phyloP scores from a whole-genome alignment of 75 land plant species.

The Larix kaempferi region DNA sequence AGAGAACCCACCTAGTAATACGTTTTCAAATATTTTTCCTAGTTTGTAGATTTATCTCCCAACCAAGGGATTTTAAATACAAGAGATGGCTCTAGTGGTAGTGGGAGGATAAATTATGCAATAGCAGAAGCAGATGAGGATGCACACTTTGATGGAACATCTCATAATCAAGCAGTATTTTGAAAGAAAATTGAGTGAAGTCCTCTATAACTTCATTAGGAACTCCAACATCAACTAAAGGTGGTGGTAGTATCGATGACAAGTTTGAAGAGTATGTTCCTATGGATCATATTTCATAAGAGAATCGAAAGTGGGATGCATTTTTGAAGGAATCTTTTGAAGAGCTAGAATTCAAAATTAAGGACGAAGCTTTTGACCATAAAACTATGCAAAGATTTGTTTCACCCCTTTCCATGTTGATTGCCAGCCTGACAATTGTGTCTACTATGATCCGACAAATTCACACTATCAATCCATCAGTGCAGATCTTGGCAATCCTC shows the following conservation, averaged over 20 bases:
- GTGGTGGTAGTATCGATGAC: not conserved
- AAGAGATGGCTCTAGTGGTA: slow-evolving; percentile 40
- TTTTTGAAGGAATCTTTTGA: slow-evolving; percentile 34
- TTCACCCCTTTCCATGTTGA: slow-evolving; percentile 37
- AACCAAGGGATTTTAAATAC: slow-evolving; percentile 1
- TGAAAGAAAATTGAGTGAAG: not conserved
- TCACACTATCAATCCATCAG: slow-evolving; percentile 55
- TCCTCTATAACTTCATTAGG: slow-evolving; percentile 8
- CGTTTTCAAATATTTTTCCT: slow-evolving; percentile 18
- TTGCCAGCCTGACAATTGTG: slow-evolving; percentile 41
- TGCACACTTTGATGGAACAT: not conserved
- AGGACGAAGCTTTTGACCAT: slow-evolving; percentile 31
- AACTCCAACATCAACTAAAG: not conserved
- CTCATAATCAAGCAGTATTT: slow-evolving; percentile 8
- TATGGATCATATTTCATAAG: slow-evolving; percentile 6
- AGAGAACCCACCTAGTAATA: slow-evolving; percentile 23
- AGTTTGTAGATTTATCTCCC: not conserved
- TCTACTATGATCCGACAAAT: slow-evolving; percentile 46
- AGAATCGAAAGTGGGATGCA: slow-evolving; percentile 29
- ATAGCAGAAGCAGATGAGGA: slow-evolving; percentile 36
- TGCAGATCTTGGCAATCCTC: slow-evolving; percentile 54
- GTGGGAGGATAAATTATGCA: slow-evolving; percentile 18
- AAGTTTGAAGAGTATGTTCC: not conserved
- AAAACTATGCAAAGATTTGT: slow-evolving; percentile 42
- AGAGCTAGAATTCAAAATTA: slow-evolving; percentile 25